A percentile compares a stretch with the other conserved stretches of the same genome.
These are phyloP conservation scores for Dothiorella sarmentorum DNA, from an alignment of 2,329 filamentous ascomycete species.

Conservation along the genomic window DNA sequence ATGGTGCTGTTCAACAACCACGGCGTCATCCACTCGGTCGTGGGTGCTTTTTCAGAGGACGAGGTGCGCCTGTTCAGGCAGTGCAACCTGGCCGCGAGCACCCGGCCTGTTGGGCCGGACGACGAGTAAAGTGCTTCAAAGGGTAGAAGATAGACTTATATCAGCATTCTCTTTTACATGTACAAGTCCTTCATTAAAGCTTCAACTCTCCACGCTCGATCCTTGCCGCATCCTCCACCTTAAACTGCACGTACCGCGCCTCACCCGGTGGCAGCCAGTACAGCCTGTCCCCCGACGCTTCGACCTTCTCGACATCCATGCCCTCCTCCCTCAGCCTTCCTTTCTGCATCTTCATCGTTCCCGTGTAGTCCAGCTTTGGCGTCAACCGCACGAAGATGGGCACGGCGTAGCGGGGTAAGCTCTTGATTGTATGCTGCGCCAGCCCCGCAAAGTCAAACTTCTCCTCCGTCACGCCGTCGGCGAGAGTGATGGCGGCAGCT, in stretches of 20 bases:
- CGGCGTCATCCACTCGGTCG: slow-evolving; percentile 70
- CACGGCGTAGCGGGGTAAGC: slow-evolving; percentile 46
- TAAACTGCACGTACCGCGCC: slow-evolving; percentile 39
- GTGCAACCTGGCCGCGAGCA: slow-evolving; percentile 71
- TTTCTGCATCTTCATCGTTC: slow-evolving; percentile 47
- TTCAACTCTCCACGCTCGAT: slow-evolving; percentile 31
- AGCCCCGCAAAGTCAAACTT: slow-evolving; percentile 34
- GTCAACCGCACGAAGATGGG: slow-evolving; percentile 44
- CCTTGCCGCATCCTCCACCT: slow-evolving; percentile 34
- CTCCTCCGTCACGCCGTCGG: slow-evolving; percentile 30
- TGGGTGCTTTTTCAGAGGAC: slow-evolving; percentile 69
- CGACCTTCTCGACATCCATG: slow-evolving; percentile 41
- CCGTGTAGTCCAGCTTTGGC: slow-evolving; percentile 42
- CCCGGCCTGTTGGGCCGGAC: background rate
- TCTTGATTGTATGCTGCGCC: slow-evolving; percentile 37
- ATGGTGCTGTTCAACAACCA: slow-evolving; percentile 76
- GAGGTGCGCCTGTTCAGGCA: slow-evolving; percentile 73
- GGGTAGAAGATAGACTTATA: background rate
- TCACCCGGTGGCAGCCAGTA: slow-evolving; percentile 40
- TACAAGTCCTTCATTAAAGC: slow-evolving; percentile 13
- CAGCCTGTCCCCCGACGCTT: slow-evolving; percentile 33
- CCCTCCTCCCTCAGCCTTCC: slow-evolving; percentile 42
- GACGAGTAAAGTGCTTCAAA: background rate
- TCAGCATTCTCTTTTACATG: background rate
- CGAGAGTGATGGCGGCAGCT: slow-evolving; percentile 46